Evolutionary conservation across 768 basidiomycete species (phyloP).

Genomic region (Agrocybe pediades): DNA sequence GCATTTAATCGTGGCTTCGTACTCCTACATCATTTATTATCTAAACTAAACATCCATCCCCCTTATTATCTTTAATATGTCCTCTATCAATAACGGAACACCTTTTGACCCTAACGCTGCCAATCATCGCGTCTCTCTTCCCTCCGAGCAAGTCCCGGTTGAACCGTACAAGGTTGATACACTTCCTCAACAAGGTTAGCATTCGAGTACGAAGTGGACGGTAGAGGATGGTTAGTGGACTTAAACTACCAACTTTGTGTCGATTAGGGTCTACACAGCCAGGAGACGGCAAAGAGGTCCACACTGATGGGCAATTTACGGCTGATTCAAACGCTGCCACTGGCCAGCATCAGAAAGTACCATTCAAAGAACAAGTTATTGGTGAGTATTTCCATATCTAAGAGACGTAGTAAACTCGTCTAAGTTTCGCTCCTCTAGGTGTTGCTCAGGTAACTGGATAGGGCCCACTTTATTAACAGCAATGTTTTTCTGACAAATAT

Average conservation of each 20-base stretch:
- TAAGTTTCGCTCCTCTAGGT: slow-evolving; percentile 17
- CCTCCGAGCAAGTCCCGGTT: slow-evolving; percentile 27
- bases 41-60: too few relatives aligned
- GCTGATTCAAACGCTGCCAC: neutral
- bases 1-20: too few relatives aligned
- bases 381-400: slow-evolving; percentile 33
- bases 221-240: too few relatives aligned
- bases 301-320: slow-evolving; percentile 8
- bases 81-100: neutral
- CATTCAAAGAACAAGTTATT: slow-evolving; percentile 63
- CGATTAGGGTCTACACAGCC: slow-evolving; percentile 37
- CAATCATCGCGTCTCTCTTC: slow-evolving; percentile 6
- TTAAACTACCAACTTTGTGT: too few relatives aligned
- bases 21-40: too few relatives aligned
- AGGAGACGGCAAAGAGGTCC: slow-evolving; percentile 35
- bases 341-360: slow-evolving; percentile 30
- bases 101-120: neutral
- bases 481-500: neutral
- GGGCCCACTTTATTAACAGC: neutral
- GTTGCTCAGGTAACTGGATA: slow-evolving; percentile 34
- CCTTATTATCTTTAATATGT: neutral
- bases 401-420: neutral
- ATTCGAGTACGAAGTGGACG: too few relatives aligned
- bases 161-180: slow-evolving; percentile 23
- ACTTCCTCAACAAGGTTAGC: slow-evolving; percentile 39